These are phyloP conservation scores for Plasmodium coatneyi DNA, from an alignment of 169 alveolate species.

Conservation along the genomic window DNA sequence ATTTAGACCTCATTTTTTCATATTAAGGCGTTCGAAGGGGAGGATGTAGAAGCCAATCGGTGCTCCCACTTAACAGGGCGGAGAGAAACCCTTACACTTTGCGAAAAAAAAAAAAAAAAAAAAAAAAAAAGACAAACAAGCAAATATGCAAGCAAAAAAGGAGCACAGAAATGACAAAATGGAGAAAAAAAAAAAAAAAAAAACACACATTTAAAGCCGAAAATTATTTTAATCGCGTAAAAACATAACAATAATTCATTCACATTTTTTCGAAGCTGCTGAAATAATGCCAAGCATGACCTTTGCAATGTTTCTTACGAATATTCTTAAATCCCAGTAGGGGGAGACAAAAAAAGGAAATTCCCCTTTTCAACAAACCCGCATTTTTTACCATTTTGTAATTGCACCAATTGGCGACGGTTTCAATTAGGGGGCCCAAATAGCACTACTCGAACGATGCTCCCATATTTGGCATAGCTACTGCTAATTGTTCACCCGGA, in stretches of 20 bases:
- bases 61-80: not conserved
- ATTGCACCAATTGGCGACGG: not conserved
- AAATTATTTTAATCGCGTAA: not conserved
- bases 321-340: not conserved
- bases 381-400: not conserved
- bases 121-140: not conserved
- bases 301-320: not conserved
- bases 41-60: not conserved
- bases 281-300: not conserved
- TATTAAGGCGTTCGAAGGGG: not conserved
- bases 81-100: not conserved
- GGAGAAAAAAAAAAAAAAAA: not conserved
- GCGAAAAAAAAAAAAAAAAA: not conserved
- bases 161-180: not conserved
- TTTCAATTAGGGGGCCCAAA: not conserved
- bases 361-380: not conserved
- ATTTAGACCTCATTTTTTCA: not conserved
- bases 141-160: not conserved
- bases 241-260: not conserved
- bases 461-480: not conserved
- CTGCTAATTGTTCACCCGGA: not conserved
- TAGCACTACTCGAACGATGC: not conserved
- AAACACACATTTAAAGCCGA: not conserved
- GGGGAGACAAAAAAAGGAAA: not conserved
- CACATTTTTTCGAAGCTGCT: not conserved